Evolutionary conservation across 257 asterid genomes (phyloP).

Genomic region (Capsicum chinense): DNA sequence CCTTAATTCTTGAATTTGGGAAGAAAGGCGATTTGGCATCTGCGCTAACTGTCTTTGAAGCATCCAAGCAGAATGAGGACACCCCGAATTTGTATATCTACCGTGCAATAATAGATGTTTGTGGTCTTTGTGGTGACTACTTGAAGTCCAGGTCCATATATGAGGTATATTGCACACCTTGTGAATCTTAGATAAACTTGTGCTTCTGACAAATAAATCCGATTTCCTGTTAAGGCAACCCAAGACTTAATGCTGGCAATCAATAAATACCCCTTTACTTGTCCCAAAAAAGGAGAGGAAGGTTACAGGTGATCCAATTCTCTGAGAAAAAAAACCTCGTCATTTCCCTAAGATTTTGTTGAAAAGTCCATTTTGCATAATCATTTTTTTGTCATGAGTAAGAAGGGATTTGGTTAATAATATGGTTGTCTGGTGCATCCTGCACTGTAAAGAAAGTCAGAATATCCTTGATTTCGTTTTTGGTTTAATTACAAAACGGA

Average conservation of each 20-base stretch:
- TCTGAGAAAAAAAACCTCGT: neutral
- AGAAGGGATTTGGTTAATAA: constrained; percentile 1
- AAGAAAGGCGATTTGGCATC: constrained; percentile 74
- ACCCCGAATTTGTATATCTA: constrained; percentile 74
- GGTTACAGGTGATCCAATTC: constrained; percentile 19
- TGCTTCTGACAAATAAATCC: constrained; percentile 5
- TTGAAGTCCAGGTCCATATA: constrained; percentile 79
- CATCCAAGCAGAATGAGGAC: constrained; percentile 54
- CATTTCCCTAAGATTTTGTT: neutral
- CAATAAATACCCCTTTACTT: neutral
- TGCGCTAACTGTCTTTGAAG: constrained; percentile 76
- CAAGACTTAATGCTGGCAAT: neutral
- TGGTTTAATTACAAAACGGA: constrained; percentile 4
- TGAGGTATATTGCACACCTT: constrained; percentile 64
- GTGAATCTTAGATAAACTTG: constrained; percentile 27
- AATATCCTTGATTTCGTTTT: neutral
- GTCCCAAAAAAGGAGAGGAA: neutral
- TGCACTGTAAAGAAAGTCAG: neutral
- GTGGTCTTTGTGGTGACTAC: constrained; percentile 92
- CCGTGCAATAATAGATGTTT: constrained; percentile 89
- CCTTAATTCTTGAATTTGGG: constrained; percentile 82
- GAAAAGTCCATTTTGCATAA: neutral
- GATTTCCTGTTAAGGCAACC: neutral
- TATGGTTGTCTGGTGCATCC: neutral
- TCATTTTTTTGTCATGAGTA: constrained; percentile 23